Evolutionary conservation across 192 early-diverging fungal genomes (phyloP).

Genomic region (Backusella morwellensis): DNA sequence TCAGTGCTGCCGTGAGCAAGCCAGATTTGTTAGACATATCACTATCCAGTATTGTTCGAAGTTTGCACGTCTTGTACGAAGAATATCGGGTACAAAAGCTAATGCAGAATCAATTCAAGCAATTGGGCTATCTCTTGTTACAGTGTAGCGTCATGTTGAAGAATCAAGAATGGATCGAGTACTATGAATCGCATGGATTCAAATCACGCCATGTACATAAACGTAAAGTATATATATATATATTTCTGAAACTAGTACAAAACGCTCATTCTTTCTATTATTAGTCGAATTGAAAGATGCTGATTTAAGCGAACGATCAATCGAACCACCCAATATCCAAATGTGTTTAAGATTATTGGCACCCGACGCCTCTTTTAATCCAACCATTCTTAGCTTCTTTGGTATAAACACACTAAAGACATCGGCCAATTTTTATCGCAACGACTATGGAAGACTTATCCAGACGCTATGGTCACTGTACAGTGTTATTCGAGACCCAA

Average conservation of each 20-base stretch:
- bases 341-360: neutral
- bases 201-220: neutral
- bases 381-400: conserved; percentile 10
- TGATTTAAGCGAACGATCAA: neutral
- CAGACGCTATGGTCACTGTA: neutral
- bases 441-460: neutral
- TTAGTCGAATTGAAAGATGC: neutral
- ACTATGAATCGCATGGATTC: conserved; percentile 5
- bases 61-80: conserved; percentile 13
- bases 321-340: conserved; percentile 10
- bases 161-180: conserved; percentile 5
- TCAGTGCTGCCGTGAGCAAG: neutral
- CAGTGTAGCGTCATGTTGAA: neutral
- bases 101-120: neutral
- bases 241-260: neutral
- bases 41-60: neutral
- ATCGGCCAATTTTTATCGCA: neutral
- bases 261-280: neutral
- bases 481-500: neutral
- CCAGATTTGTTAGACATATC: neutral
- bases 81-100: conserved; percentile 6
- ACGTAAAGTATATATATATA: neutral
- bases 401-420: neutral
- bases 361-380: conserved; percentile 2
- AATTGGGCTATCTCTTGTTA: neutral